Percentiles rank a stretch among this genome's conserved stretches.
Conservation (phyloP, 345 rosid genomes). For the Rhodomyrtus tomentosa region DNA sequence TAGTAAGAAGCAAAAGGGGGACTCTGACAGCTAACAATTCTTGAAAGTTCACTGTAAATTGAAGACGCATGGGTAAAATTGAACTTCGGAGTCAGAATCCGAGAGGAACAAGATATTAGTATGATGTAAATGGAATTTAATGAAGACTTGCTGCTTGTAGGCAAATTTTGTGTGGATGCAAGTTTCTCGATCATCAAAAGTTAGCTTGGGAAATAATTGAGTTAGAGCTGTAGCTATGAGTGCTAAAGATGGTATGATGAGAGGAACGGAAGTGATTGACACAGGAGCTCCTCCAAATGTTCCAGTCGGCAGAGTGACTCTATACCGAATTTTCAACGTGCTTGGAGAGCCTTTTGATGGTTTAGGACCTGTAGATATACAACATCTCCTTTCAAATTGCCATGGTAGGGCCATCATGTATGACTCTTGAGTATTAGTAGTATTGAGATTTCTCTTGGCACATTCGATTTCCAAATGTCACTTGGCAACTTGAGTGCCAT, state of each 20-base stretch:
- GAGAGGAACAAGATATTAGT: neutral
- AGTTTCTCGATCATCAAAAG: neutral
- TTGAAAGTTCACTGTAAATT: neutral
- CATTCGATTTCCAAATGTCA: neutral
- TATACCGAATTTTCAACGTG: too few relatives aligned
- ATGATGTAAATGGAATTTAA: neutral
- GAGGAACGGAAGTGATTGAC: too few relatives aligned
- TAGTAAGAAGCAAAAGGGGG: neutral
- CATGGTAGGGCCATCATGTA: neutral
- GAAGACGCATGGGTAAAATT: neutral
- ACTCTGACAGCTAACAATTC: neutral
- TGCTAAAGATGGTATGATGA: too few relatives aligned
- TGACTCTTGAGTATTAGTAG: neutral
- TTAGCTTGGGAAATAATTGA: neutral
- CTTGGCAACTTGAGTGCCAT: neutral
- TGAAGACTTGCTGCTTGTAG: neutral
- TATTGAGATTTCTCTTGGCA: neutral
- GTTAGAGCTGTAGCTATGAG: too few relatives aligned
- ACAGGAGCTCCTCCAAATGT: too few relatives aligned
- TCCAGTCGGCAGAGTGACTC: too few relatives aligned
- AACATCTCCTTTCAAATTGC: neutral
- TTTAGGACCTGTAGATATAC: too few relatives aligned
- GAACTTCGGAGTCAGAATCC: neutral
- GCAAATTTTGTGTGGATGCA: neutral
- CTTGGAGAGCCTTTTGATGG: too few relatives aligned